Evolutionary conservation across 768 basidiomycete species (phyloP).

Genomic region (Mycena galericulata): DNA sequence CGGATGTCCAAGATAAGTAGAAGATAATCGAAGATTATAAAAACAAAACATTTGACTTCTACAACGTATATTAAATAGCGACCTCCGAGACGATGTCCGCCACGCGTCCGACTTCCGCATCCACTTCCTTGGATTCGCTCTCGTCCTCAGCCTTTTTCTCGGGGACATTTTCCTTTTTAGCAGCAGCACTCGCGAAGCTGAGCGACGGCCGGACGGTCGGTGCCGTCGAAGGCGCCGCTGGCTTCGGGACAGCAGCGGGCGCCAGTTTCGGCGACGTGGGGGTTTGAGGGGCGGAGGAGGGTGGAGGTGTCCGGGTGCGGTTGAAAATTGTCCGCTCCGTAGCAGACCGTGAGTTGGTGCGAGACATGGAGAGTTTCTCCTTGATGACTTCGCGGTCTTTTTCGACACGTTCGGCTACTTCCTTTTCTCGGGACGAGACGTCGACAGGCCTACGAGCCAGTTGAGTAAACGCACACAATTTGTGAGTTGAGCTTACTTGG

Average conservation of each 20-base stretch:
- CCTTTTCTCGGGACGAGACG: slow-evolving; percentile 79
- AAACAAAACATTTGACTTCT: slow-evolving; percentile 28
- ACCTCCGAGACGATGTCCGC: slow-evolving; percentile 34
- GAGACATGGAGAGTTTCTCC: slow-evolving; percentile 64
- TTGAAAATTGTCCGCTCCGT: slow-evolving; percentile 56
- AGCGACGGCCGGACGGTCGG: slow-evolving; percentile 77
- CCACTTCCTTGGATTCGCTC: slow-evolving; percentile 18
- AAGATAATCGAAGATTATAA: slow-evolving; percentile 31
- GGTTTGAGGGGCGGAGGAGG: slow-evolving; percentile 38
- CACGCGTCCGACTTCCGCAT: slow-evolving; percentile 23
- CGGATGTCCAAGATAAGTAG: slow-evolving; percentile 22
- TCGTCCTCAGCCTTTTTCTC: slow-evolving; percentile 23
- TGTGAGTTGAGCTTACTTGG: slow-evolving; percentile 64
- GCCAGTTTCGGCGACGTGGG: slow-evolving; percentile 43
- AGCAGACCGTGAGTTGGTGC: slow-evolving; percentile 63
- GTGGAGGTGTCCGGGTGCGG: slow-evolving; percentile 49
- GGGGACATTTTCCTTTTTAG: slow-evolving; percentile 55
- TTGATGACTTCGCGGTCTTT: slow-evolving; percentile 71
- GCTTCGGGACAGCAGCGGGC: slow-evolving; percentile 43
- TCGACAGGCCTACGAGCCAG: slow-evolving; percentile 80
- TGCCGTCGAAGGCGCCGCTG: slow-evolving; percentile 46
- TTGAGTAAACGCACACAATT: slow-evolving; percentile 4
- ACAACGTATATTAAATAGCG: slow-evolving; percentile 35
- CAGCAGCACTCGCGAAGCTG: slow-evolving; percentile 86
- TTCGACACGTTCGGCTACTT: slow-evolving; percentile 77